Evolutionary conservation across 805 yeast genomes (phyloP).

Genomic region (Spencermartinsiella europaea): DNA sequence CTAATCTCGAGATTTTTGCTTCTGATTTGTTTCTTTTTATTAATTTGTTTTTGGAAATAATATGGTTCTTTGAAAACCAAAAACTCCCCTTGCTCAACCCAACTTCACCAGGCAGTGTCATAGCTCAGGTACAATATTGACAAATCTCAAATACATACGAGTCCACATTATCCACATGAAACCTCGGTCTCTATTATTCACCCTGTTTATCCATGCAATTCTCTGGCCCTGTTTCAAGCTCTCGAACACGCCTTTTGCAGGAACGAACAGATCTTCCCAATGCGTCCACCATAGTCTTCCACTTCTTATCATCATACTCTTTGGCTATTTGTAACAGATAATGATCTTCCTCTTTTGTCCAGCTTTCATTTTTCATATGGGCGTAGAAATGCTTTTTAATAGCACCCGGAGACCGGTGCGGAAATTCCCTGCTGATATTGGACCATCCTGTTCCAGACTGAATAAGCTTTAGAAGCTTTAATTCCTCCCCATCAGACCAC

Average conservation of each 20-base stretch:
- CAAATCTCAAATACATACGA: too few relatives aligned
- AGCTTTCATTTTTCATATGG: conserved; percentile 27
- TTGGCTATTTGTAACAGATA: conserved; percentile 18
- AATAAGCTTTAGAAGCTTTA: conserved; percentile 21
- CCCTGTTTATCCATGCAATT: too few relatives aligned
- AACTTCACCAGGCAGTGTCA: too few relatives aligned
- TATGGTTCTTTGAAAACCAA: too few relatives aligned
- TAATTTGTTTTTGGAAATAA: too few relatives aligned
- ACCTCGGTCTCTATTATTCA: too few relatives aligned
- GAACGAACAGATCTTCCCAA: conserved; percentile 25
- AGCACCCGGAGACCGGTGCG: conserved; percentile 29
- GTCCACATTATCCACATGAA: too few relatives aligned
- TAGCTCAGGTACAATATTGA: too few relatives aligned
- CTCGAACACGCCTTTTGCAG: conserved; percentile 24
- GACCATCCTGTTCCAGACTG: conserved; percentile 26
- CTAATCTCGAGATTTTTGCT: too few relatives aligned
- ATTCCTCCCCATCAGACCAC: conserved; percentile 20
- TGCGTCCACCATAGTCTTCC: conserved; percentile 25
- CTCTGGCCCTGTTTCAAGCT: conserved; percentile 1
- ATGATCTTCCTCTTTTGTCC: conserved; percentile 26
- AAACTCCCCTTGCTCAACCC: too few relatives aligned
- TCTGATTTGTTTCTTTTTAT: too few relatives aligned
- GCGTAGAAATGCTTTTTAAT: conserved; percentile 30
- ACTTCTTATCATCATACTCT: conserved; percentile 24
- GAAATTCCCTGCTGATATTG: conserved; percentile 24